These are phyloP conservation scores for Dimargaris cristalligena DNA, from an alignment of 192 early-diverging fungal genomes.

Conservation along the genomic window DNA sequence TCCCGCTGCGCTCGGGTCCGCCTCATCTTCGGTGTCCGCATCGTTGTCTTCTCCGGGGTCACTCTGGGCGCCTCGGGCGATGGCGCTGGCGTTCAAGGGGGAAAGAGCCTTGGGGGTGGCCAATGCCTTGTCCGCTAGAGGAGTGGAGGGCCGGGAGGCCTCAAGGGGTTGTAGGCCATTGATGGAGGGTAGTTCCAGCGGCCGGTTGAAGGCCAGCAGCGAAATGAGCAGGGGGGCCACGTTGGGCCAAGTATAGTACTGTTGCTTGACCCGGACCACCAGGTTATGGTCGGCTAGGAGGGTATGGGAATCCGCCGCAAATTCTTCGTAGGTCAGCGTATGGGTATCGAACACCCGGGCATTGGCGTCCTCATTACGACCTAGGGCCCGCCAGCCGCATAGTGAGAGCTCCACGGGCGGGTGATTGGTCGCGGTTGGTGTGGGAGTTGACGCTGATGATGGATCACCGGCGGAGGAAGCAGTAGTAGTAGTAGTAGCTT, in stretches of 20 bases:
- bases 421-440: no score
- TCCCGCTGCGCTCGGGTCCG: background rate
- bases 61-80: background rate
- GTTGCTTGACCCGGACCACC: constrained; percentile 14
- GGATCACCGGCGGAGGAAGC: no score
- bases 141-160: no score
- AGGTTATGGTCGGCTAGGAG: constrained; percentile 17
- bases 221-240: constrained; percentile 21
- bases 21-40: background rate
- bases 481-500: no score
- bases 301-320: constrained; percentile 4
- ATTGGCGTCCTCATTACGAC: constrained; percentile 11
- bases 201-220: constrained; percentile 21
- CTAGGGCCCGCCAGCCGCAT: constrained; percentile 20
- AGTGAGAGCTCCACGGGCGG: constrained; percentile 16
- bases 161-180: background rate
- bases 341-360: constrained; percentile 13
- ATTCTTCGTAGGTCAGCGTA: constrained; percentile 2
- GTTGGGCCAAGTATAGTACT: constrained; percentile 18
- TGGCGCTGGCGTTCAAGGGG: background rate
- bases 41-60: constrained; percentile 5
- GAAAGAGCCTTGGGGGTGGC: background rate
- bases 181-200: constrained; percentile 6
- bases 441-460: no score
- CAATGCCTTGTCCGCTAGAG: no score